Evolutionary conservation across 495 filamentous ascomycete genomes (phyloP).

Genomic region (Beverwykella pulmonaria): DNA sequence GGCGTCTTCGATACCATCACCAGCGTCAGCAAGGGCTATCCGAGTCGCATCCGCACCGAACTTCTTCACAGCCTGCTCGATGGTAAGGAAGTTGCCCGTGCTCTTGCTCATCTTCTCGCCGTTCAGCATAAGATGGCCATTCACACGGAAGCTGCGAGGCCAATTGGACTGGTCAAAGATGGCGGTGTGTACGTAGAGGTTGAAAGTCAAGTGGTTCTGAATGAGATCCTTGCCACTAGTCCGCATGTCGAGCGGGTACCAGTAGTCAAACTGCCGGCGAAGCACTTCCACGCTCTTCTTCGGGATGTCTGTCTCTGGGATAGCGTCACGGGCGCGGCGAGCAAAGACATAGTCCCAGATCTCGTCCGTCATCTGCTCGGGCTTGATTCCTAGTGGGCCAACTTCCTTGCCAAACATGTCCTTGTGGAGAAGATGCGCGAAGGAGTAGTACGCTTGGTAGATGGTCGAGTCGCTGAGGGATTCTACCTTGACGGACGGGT

Average conservation of each 20-base stretch:
- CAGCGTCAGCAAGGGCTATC: slow-evolving; percentile 91
- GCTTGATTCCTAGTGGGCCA: slow-evolving; percentile 66
- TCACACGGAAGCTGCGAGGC: slow-evolving; percentile 79
- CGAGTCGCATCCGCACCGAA: slow-evolving; percentile 92
- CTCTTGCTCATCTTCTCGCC: slow-evolving; percentile 97
- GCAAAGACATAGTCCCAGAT: slow-evolving; percentile 95
- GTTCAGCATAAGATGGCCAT: slow-evolving; percentile 92
- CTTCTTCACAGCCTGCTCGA: slow-evolving; percentile 83
- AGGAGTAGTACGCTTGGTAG: slow-evolving; percentile 97
- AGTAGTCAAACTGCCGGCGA: slow-evolving; percentile 93
- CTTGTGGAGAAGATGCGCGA: slow-evolving; percentile 82
- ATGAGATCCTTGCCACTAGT: slow-evolving; percentile 59
- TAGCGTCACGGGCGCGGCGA: slow-evolving; percentile 52
- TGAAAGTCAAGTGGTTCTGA: slow-evolving; percentile 82
- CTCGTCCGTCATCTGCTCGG: slow-evolving; percentile 92
- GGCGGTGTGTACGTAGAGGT: slow-evolving; percentile 91
- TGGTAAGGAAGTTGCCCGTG: slow-evolving; percentile 93
- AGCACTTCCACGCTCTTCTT: slow-evolving; percentile 72
- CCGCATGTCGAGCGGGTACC: slow-evolving; percentile 88
- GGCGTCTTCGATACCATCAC: slow-evolving; percentile 91
- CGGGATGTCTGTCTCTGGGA: slow-evolving; percentile 66
- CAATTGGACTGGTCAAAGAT: slow-evolving; percentile 85
- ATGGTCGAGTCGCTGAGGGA: slow-evolving; percentile 86
- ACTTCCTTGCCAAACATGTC: slow-evolving; percentile 76
- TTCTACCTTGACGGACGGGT: slow-evolving; percentile 83